These are phyloP conservation scores for Colletotrichum godetiae DNA, from an alignment of 2,329 filamentous ascomycete genomes.

Conservation along the genomic window DNA sequence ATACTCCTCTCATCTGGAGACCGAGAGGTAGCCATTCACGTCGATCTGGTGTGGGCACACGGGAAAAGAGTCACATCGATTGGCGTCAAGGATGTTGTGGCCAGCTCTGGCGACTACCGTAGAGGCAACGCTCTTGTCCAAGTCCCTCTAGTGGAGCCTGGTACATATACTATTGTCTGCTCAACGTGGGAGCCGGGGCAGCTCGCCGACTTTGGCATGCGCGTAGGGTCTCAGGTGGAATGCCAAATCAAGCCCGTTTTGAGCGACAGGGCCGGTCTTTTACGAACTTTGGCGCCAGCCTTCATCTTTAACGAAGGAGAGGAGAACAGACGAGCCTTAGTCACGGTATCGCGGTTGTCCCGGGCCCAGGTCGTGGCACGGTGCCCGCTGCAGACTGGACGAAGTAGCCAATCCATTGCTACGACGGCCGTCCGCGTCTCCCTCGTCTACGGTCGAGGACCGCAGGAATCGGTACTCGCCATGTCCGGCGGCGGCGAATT, in stretches of 20 bases:
- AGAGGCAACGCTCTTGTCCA: conserved; percentile 81
- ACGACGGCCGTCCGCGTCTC: conserved; percentile 71
- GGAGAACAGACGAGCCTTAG: conserved; percentile 51
- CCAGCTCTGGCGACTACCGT: conserved; percentile 89
- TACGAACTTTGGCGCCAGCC: conserved; percentile 69
- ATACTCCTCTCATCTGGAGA: conserved; percentile 78
- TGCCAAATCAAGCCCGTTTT: conserved; percentile 71
- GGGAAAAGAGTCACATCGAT: conserved; percentile 79
- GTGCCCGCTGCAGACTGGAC: conserved; percentile 13
- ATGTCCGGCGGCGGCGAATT: conserved; percentile 80
- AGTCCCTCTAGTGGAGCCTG: conserved; percentile 69
- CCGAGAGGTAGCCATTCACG: conserved; percentile 79
- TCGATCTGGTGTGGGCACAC: conserved; percentile 84
- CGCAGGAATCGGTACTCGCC: conserved; percentile 73
- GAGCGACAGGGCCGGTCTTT: conserved; percentile 79
- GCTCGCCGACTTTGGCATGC: conserved; percentile 78
- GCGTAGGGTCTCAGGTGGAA: conserved; percentile 73
- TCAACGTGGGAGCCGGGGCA: conserved; percentile 91
- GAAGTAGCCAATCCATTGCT: conserved; percentile 38
- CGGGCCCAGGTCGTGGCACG: conserved; percentile 67
- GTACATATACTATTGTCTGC: conserved; percentile 87
- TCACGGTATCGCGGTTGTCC: conserved; percentile 64
- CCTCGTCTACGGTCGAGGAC: conserved; percentile 78
- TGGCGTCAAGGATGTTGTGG: conserved; percentile 80
- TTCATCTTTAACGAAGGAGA: conserved; percentile 61